Conservation (phyloP, 1,139 yeast genomes). For the Ogataea hybrid region DNA sequence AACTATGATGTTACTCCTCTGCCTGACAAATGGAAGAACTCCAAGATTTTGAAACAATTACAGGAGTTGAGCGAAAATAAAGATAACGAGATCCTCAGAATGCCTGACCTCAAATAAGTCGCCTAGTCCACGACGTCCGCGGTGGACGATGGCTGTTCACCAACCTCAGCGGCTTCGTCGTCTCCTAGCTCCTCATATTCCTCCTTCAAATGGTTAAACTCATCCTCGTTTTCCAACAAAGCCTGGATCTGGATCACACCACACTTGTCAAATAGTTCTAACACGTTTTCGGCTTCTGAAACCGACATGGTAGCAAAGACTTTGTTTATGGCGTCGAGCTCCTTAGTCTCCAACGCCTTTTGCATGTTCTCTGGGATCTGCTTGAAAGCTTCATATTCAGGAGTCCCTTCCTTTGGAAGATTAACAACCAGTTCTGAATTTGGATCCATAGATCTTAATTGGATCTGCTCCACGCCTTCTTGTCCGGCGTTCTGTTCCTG, state of each 20-base stretch:
- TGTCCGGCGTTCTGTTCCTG: constrained; percentile 32
- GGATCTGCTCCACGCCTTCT: constrained; percentile 78
- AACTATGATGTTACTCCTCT: constrained; percentile 78
- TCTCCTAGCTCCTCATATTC: constrained; percentile 30
- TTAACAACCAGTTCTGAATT: constrained; percentile 70
- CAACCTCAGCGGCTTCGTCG: constrained; percentile 14
- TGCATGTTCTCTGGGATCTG: constrained; percentile 65
- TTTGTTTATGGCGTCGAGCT: constrained; percentile 76
- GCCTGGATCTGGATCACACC: constrained; percentile 84
- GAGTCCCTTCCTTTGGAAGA: constrained; percentile 59
- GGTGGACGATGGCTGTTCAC: constrained; percentile 14
- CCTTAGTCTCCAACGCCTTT: constrained; percentile 67
- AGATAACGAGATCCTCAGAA: constrained; percentile 71
- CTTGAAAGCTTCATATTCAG: constrained; percentile 53
- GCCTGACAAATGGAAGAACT: constrained; percentile 80
- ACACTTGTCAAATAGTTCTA: constrained; percentile 74
- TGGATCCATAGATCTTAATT: constrained; percentile 85
- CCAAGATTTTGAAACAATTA: constrained; percentile 59
- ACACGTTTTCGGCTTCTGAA: constrained; percentile 75
- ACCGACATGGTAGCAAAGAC: constrained; percentile 76
- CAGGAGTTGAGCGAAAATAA: constrained; percentile 76
- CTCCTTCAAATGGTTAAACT: constrained; percentile 56
- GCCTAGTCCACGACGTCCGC: constrained; percentile 28
- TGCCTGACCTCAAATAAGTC: constrained; percentile 59
- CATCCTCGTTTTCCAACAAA: constrained; percentile 68